Base-by-base conservation (phyloP, 2,329 filamentous ascomycete species). In the Exophiala dermatitidis region DNA sequence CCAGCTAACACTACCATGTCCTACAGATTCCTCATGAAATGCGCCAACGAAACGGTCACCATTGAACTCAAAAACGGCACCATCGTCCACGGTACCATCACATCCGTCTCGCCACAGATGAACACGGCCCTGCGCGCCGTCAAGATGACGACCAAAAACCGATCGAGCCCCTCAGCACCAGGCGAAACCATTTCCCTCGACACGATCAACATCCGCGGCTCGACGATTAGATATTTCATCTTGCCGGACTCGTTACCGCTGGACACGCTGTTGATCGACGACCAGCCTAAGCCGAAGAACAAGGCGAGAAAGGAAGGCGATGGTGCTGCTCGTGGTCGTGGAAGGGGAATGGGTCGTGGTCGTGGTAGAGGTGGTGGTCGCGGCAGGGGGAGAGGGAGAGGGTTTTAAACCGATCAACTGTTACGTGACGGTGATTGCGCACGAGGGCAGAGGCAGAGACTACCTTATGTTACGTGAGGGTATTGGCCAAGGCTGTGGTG, bases 1-100 rank as follows among this genome's bases (percentile, higher is more conserved):
- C 28, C 10, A 43, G 42, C 42, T 45, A 45, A 45, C n/a, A 32
- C 29, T 45, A 41, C 12, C 3, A 12, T 19, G 28, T 4, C 1
- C n/a, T 28, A n/a, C 37, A 97, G 93, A 71, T 98, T 98, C 73
- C 79, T 98, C 65, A 97, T 97, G 91, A 98, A 98, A 79, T 97
- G 91, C 74, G 84, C 88, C 73, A 97, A 96, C 73, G 93, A 98
- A 77, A 95, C 93, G 66, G 93, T 97, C 66, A 97, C 91, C 42
- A 88, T 98, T 72, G 93, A 98, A 74, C 79, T 98, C 64, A 98
- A 98, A 74, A 97, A 97, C 81, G 93, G 90, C 93, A 77, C 93
- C 64, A 94, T 97, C 67, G 82, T 97, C 64, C 88, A 95, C 71
- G 93, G 93, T 74, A 97, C 93, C 63, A 95, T 98, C 71, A 90